These are phyloP conservation scores for Pelargonium australe DNA, from an alignment of 441 rosid species.

Conservation along the genomic window DNA sequence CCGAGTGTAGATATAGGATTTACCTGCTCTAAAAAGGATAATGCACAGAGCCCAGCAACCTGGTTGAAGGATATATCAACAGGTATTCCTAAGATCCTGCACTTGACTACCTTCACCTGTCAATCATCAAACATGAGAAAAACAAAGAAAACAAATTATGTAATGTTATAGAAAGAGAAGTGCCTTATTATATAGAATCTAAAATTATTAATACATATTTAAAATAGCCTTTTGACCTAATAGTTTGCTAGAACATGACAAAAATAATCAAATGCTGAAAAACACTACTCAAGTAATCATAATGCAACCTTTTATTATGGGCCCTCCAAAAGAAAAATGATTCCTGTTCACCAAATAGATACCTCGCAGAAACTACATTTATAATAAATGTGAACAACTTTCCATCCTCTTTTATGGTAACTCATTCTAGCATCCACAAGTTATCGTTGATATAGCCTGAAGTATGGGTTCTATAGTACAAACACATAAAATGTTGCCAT, in stretches of 20 bases:
- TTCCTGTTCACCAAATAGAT: constrained; percentile 3
- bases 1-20: constrained; percentile 3
- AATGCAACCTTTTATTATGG: background rate
- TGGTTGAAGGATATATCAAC: constrained; percentile 64
- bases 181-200: background rate
- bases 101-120: constrained; percentile 59
- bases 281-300: background rate
- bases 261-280: background rate
- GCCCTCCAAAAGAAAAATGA: background rate
- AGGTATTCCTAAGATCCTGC: constrained; percentile 41
- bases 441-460: background rate
- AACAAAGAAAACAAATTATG: background rate
- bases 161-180: background rate
- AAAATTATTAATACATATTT: background rate
- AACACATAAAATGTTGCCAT: background rate
- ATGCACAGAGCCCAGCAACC: constrained; percentile 44
- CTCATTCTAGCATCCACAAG: background rate
- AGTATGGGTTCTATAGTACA: constrained; percentile 2
- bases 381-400: background rate
- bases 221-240: background rate
- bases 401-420: background rate
- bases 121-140: constrained; percentile 7
- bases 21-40: constrained; percentile 63
- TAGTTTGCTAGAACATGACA: background rate
- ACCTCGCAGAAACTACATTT: background rate